Percentiles rank a stretch among this genome's conserved stretches.
phyloP scores from a whole-genome alignment of 331 rosid genomes.

The Pyrus hybrid region DNA sequence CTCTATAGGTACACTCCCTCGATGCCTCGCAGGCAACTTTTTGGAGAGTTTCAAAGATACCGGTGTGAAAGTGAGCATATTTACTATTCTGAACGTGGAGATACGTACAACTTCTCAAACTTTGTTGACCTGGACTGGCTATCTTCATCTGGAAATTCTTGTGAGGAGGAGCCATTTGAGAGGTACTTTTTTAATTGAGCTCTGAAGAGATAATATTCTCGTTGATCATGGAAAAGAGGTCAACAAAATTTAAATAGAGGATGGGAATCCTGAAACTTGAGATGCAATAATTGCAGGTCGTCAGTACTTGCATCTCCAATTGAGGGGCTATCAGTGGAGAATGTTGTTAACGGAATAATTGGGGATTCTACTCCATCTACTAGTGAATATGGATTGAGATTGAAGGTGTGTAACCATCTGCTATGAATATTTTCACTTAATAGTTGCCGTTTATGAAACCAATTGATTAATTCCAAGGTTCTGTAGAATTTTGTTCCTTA shows the following conservation, averaged over 20 bases:
- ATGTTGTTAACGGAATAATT: constrained; percentile 52
- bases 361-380: constrained; percentile 68
- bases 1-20: constrained; percentile 66
- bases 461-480: not conserved
- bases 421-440: not conserved
- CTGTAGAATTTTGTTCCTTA: not conserved
- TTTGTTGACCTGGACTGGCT: constrained; percentile 94
- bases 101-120: constrained; percentile 74
- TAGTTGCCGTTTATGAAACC: not conserved
- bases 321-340: constrained; percentile 61
- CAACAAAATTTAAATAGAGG: not conserved
- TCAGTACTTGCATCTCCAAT: constrained; percentile 52
- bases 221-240: not conserved
- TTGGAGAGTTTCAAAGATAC: constrained; percentile 59
- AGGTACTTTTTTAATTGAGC: constrained; percentile 35
- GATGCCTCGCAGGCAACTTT: constrained; percentile 67
- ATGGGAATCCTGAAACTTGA: not conserved
- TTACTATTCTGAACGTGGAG: constrained; percentile 53
- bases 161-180: constrained; percentile 74
- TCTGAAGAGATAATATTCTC: not conserved
- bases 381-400: constrained; percentile 57
- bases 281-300: constrained; percentile 44
- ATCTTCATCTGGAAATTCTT: constrained; percentile 89
- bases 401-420: constrained; percentile 43
- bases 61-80: constrained; percentile 56